Percentiles rank a stretch among this genome's conserved stretches.
phyloP scores from a whole-genome alignment of 2,329 filamentous ascomycete genomes.

The Cladophialophora chaetospira region DNA sequence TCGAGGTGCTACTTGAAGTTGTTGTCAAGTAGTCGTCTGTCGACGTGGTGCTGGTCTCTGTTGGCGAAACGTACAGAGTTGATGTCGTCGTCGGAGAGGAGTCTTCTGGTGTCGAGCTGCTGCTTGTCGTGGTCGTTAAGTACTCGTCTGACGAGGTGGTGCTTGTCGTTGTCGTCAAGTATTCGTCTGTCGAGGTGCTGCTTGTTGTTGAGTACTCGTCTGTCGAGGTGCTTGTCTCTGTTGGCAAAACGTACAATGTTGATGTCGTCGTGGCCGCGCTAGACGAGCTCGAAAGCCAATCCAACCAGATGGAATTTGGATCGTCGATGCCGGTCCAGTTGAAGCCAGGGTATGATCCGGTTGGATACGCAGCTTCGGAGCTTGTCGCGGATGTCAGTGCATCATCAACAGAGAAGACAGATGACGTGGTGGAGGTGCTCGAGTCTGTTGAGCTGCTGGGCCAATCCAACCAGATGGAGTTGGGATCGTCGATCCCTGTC shows the following conservation, averaged over 20 bases:
- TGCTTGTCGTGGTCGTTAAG: neutral
- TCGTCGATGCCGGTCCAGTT: too few species aligned
- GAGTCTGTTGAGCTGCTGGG: neutral
- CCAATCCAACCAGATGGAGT: conserved; percentile 1
- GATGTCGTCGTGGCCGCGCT: neutral
- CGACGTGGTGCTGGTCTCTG: neutral
- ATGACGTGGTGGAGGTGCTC: neutral
- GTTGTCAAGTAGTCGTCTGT: neutral
- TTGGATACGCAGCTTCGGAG: neutral
- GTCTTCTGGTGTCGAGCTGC: conserved; percentile 1
- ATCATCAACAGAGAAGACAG: neutral
- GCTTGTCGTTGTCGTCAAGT: neutral
- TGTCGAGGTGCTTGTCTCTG: neutral
- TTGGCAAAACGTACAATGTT: neutral
- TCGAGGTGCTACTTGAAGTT: neutral
- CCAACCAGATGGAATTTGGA: too few species aligned
- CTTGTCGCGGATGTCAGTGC: conserved; percentile 4
- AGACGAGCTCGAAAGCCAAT: neutral
- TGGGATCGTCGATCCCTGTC: neutral
- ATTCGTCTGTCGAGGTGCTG: neutral
- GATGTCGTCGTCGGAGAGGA: conserved; percentile 3
- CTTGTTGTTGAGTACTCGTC: neutral
- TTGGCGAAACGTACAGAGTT: neutral
- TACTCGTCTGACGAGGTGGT: neutral
- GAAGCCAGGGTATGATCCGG: neutral